These are phyloP conservation scores for Trichophyton simii DNA, from an alignment of 2,329 filamentous ascomycete genomes.

Conservation along the genomic window DNA sequence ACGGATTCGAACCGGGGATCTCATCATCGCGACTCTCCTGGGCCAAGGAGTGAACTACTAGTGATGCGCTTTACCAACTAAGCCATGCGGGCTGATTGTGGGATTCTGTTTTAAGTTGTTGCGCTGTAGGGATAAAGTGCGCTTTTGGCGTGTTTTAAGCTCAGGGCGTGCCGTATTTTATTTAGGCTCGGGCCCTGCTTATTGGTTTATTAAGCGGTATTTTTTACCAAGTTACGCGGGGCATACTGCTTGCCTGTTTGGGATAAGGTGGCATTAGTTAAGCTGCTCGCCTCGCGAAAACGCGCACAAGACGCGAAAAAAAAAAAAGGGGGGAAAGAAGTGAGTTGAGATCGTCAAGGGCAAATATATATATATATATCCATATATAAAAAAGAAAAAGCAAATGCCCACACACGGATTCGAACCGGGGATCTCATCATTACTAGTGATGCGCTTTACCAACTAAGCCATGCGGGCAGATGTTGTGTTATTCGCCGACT, in stretches of 20 bases:
- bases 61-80: slow-evolving; percentile 15
- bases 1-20: slow-evolving; percentile 14
- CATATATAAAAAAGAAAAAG: slow-evolving; percentile 10
- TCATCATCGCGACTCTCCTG: slow-evolving; percentile 9
- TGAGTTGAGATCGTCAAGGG: neutral
- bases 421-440: slow-evolving; percentile 28
- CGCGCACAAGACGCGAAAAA: too few species aligned
- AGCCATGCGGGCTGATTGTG: slow-evolving; percentile 11
- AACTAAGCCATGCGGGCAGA: slow-evolving; percentile 10
- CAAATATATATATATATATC: too few species aligned
- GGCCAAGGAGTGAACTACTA: slow-evolving; percentile 4
- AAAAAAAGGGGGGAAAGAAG: too few species aligned
- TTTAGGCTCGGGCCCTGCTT: too few species aligned
- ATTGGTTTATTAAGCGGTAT: too few species aligned
- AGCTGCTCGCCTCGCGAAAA: too few species aligned
- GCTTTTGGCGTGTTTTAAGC: neutral
- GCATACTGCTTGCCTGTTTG: too few species aligned
- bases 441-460: slow-evolving; percentile 29
- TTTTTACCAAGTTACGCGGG: too few species aligned
- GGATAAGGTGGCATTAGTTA: too few species aligned
- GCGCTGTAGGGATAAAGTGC: neutral
- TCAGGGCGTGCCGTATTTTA: too few species aligned
- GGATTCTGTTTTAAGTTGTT: neutral
- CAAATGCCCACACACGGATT: slow-evolving; percentile 23
- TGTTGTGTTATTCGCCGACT: neutral